Evolutionary conservation across 768 basidiomycete genomes (phyloP).

Genomic region (Mycena haematopus): DNA sequence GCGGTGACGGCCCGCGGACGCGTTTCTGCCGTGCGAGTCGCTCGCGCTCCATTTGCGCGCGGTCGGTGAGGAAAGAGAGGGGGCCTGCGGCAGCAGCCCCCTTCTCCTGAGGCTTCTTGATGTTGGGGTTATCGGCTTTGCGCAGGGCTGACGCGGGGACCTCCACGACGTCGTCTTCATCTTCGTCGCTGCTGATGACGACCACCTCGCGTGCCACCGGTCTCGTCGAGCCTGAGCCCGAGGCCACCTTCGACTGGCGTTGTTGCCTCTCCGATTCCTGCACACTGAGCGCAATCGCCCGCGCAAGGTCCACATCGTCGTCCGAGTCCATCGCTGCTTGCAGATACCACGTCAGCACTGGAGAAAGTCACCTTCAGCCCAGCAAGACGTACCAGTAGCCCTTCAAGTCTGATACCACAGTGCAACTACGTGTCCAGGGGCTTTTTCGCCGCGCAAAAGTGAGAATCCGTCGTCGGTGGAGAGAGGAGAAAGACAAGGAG

Average conservation of each 20-base stretch:
- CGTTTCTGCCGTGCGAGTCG: conserved; percentile 61
- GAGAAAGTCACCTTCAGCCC: no score
- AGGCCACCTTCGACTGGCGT: no score
- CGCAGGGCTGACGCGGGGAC: neutral
- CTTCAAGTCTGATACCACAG: no score
- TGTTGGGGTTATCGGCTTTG: no score
- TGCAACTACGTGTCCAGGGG: no score
- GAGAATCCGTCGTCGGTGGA: no score
- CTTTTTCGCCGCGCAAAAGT: no score
- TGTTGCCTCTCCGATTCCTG: conserved; percentile 1
- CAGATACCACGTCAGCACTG: no score
- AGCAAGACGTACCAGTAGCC: no score
- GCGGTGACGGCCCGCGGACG: conserved; percentile 38
- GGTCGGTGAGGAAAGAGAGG: conserved; percentile 49
- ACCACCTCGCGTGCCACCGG: conserved; percentile 8
- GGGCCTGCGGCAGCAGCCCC: conserved; percentile 14
- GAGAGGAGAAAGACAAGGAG: no score
- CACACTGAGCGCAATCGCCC: conserved; percentile 22
- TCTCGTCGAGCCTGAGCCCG: no score
- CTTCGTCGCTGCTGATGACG: conserved; percentile 27
- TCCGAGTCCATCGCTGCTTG: conserved; percentile 24
- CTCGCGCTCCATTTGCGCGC: conserved; percentile 62
- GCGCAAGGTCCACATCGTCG: conserved; percentile 21
- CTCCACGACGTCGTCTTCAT: conserved; percentile 14
- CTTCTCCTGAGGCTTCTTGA: neutral